Base-by-base conservation (phyloP, 345 rosid species). In the Limnanthes douglasii region DNA sequence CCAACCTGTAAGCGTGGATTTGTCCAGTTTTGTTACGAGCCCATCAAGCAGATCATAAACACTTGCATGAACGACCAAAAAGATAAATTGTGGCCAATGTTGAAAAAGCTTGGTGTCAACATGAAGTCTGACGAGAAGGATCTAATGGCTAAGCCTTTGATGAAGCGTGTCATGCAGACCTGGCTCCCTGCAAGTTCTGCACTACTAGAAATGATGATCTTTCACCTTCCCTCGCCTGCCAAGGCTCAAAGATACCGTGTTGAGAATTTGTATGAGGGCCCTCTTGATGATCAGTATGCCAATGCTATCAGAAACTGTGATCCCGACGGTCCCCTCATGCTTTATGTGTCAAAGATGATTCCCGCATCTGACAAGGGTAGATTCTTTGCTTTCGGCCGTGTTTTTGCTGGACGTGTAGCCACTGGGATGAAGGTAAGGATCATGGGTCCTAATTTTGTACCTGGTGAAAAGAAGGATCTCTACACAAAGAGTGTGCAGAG, bases 121-220 rank as follows among this genome's bases (percentile, higher is more conserved):
- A 65, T 80, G 83, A 80, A 80, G 69, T 39, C 70, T 6, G 86
- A 80, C 0, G 93, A 80, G 70, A 80, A 75, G 55, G 93, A 80
- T 0, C 41, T 80, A 43, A 58, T 72, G 65, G 93, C 60, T 6
- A 80, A 80, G 56, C 66, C 83, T 8, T 27, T 80, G 74, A 80
- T 80, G 93, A 80, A 81, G 68, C 83, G 94, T 45, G 94, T 81
- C 11, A 70, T 81, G 94, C 94, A 81, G 67, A 76, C 77, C 3
- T 81, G 94, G 94, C 77, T 81, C 7, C 88, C 94, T 0, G 88
- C 94, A 1, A 76, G 83, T 31, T 52, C 5, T 20, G 94, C 94
- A 31, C 73, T 81, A 18, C 46, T 76, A 25, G 94, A 81, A 66
- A 81, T 81, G 94, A 81, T 81, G 86, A 60, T 81, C 54, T 70